Conservation (phyloP, 78 protist genomes). For the Pigoraptor vietnamica region DNA sequence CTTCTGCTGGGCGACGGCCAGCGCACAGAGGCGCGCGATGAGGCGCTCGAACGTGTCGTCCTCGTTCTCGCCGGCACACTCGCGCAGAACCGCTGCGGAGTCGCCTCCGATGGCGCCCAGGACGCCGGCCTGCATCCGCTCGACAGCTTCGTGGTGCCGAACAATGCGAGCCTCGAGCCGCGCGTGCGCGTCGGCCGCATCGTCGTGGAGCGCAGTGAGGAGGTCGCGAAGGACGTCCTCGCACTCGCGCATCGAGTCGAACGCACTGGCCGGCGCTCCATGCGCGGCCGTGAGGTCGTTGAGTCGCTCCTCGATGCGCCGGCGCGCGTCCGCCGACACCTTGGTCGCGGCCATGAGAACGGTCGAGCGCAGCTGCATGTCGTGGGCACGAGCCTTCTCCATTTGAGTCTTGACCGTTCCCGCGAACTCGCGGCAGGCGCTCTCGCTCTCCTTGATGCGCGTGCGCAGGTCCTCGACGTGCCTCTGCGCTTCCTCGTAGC, state of each 20-base stretch:
- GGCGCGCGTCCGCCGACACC: background rate
- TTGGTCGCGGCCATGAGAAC: background rate
- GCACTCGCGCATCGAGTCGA: background rate
- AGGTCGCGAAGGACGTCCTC: background rate
- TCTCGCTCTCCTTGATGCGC: background rate
- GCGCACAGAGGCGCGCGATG: background rate
- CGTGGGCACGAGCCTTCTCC: background rate
- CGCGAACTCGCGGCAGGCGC: background rate
- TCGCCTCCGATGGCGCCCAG: background rate
- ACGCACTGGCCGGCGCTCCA: background rate
- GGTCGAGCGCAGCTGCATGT: background rate
- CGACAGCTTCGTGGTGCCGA: background rate
- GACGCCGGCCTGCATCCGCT: background rate
- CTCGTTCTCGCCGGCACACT: background rate
- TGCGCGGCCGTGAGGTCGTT: background rate
- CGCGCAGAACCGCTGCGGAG: background rate
- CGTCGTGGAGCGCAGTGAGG: background rate
- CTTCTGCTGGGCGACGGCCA: background rate
- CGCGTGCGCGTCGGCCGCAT: background rate
- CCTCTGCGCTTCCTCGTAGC: background rate
- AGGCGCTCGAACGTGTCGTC: background rate
- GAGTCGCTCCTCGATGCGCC: background rate
- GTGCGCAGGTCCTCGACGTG: background rate
- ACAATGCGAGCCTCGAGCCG: background rate
- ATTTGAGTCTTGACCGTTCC: background rate